Conservation (phyloP, 78 protist genomes). For the Chrysochromulina tobinii region DNA sequence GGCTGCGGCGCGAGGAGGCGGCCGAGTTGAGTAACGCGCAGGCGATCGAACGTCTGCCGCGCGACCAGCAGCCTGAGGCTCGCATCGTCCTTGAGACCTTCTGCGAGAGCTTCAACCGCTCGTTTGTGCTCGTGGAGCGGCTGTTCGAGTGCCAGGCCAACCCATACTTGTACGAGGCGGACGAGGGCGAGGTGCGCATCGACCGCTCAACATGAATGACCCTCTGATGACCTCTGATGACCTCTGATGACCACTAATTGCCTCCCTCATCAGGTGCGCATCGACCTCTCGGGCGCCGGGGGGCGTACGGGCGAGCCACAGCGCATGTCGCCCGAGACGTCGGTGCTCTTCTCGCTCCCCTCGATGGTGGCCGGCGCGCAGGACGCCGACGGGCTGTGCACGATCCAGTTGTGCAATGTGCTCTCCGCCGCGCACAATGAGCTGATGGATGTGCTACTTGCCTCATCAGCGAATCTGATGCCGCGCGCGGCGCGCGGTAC, state of each 20-base stretch:
- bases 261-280: not conserved
- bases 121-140: not conserved
- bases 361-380: not conserved
- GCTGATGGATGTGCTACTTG: not conserved
- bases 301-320: not conserved
- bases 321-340: not conserved
- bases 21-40: not conserved
- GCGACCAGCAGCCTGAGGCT: not conserved
- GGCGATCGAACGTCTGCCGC: not conserved
- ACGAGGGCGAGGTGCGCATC: not conserved
- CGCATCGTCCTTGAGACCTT: not conserved
- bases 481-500: not conserved
- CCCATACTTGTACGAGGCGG: not conserved
- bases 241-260: too few relatives aligned
- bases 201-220: not conserved
- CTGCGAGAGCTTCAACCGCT: constrained; percentile 22
- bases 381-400: constrained; percentile 38
- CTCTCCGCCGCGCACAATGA: constrained; percentile 22
- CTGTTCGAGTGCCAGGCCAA: constrained; percentile 43
- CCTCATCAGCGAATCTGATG: not conserved
- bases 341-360: constrained; percentile 36
- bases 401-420: constrained; percentile 10
- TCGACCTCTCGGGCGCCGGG: not conserved
- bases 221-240: too few relatives aligned
- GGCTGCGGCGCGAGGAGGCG: not conserved